Base-by-base conservation (phyloP, 2,329 filamentous ascomycete genomes). In the Talaromyces sp. region DNA sequence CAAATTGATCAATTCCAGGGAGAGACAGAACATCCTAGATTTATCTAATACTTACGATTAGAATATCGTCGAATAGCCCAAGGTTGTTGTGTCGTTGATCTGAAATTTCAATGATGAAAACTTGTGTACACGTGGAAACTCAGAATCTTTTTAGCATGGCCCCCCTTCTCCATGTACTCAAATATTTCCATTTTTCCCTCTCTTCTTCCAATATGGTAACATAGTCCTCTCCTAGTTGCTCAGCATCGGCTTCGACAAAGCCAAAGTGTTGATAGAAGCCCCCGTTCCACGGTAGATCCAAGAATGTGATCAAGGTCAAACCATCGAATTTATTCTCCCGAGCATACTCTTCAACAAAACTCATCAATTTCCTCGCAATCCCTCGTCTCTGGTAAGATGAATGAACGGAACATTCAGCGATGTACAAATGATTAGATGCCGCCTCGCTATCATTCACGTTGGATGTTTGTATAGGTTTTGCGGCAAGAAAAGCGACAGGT, bases 291-390 rank as follows among this genome's bases (percentile, higher is more conserved):
- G 56, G 52, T 15, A 62, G 30, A 36, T 62, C 52, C 53, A 58
- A 27, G 30, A 59, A 62, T 13, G 60, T 62, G 9, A 59, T 51
- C 15, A 62, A 51, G 1, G 60, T 56, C n/a, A 62, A 28, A 19
- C 54, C 55, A 2, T 4, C 39, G 15, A 33, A 59, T 0, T 51
- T 49, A 33, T 62, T 44, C 13, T 54, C 5, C 4, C 36, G 30
- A n/a, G 57, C 57, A 33, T 59, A 53, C 15, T 53, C 5, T 15
- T 58, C 57, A 36, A 67, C 55, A 25, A 63, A 65, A 8, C 59
- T 63, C 8, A 65, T 55, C 60, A 70, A 47, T 57, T 70, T 17
- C 8, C 42, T 58, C 44, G 57, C 61, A 3, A 62, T 60, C 6
- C 61, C 61, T 36, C 28, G 52, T 10, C 57, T 8, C 7, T 62